Conservation (phyloP, 768 basidiomycete species). For the Nevesoporus exiguus region DNA sequence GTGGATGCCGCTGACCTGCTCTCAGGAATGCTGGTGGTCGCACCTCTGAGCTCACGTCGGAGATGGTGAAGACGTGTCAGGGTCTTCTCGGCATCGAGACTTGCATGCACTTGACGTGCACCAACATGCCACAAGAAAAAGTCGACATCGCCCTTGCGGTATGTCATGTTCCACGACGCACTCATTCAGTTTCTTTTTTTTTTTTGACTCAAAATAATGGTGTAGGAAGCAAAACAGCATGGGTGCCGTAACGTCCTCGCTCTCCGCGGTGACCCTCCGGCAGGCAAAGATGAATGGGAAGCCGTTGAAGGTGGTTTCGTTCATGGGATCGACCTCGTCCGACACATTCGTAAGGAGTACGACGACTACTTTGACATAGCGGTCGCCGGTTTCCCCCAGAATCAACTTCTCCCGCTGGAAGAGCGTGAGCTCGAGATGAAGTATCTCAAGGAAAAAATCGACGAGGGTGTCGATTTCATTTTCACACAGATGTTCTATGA, state of each 20-base stretch:
- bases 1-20: slow-evolving; percentile 1
- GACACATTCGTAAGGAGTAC: slow-evolving; percentile 77
- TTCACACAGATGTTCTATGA: slow-evolving; percentile 99
- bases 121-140: slow-evolving; percentile 96
- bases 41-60: slow-evolving; percentile 90
- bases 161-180: slow-evolving; percentile 30
- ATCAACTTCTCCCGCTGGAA: slow-evolving; percentile 66
- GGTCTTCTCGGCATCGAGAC: slow-evolving; percentile 91
- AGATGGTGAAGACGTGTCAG: slow-evolving; percentile 94
- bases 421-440: slow-evolving; percentile 76
- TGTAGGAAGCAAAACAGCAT: slow-evolving; percentile 80
- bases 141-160: slow-evolving; percentile 89
- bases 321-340: slow-evolving; percentile 89
- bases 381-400: slow-evolving; percentile 89
- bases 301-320: slow-evolving; percentile 88
- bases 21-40: slow-evolving; percentile 93
- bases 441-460: slow-evolving; percentile 88
- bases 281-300: slow-evolving; percentile 88
- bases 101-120: slow-evolving; percentile 98
- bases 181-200: background rate
- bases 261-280: slow-evolving; percentile 88
- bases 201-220: slow-evolving; percentile 2
- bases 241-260: slow-evolving; percentile 94
- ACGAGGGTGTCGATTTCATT: slow-evolving; percentile 88
- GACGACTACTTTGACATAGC: slow-evolving; percentile 96